Conservation (phyloP, 306 rosid genomes). For the Cucumis sativus region Cucumber_9930_V3 NC_026655.2:25304001-25304500, state of each 20-base stretch:
- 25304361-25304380: too few relatives aligned
- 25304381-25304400: too few relatives aligned
- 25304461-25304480: conserved; percentile 61
- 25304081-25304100: conserved; percentile 15
- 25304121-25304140: not conserved
- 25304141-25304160: conserved; percentile 18
- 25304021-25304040: conserved; percentile 42
- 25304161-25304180: conserved; percentile 25
- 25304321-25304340: too few relatives aligned
- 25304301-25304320: not conserved
- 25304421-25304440: not conserved
- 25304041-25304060: conserved; percentile 7
- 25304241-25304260: not conserved
- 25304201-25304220: conserved; percentile 38
- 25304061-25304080: conserved; percentile 21
- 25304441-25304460: conserved; percentile 38
- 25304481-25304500: conserved; percentile 62
- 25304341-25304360: too few relatives aligned
- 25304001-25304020: conserved; percentile 56
- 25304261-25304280: not conserved
- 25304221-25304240: conserved; percentile 83
- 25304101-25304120: conserved; percentile 24
- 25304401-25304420: too few relatives aligned
- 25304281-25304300: not conserved
- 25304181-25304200: not conserved